A percentile compares a stretch with the other conserved stretches of the same genome.
Conservation (phyloP, 1,284 basidiomycete species). For the Trichosporon faecale region DNA sequence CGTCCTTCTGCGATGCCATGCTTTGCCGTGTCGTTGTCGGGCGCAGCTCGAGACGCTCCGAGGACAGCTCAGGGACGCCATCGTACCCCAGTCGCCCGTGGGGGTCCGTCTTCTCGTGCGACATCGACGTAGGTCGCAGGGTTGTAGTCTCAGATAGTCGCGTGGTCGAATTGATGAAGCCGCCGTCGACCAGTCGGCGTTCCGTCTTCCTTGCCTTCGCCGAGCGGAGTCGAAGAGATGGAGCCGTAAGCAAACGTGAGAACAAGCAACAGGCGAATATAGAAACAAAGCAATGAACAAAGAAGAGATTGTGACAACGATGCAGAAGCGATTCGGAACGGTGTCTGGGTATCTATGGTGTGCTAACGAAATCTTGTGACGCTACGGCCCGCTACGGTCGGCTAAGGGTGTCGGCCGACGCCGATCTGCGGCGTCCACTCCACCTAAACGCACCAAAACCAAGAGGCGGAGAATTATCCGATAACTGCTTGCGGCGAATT, state of each 20-base stretch:
- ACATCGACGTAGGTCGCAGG: neutral
- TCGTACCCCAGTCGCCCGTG: neutral
- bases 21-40: neutral
- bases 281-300: too few species aligned
- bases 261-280: neutral
- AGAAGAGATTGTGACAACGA: neutral
- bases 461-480: neutral
- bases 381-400: neutral
- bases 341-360: neutral
- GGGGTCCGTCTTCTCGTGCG: neutral
- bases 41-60: neutral
- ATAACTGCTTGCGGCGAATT: neutral
- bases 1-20: neutral
- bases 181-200: neutral
- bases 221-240: too few species aligned
- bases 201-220: neutral
- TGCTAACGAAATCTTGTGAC: neutral
- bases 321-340: neutral
- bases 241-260: too few species aligned
- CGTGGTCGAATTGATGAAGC: neutral
- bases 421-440: conserved; percentile 1
- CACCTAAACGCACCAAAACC: neutral
- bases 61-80: neutral
- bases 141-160: neutral
- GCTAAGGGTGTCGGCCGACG: neutral